Base-by-base conservation (phyloP, 2,329 filamentous ascomycete species). In the Colletotrichum limetticola region DNA sequence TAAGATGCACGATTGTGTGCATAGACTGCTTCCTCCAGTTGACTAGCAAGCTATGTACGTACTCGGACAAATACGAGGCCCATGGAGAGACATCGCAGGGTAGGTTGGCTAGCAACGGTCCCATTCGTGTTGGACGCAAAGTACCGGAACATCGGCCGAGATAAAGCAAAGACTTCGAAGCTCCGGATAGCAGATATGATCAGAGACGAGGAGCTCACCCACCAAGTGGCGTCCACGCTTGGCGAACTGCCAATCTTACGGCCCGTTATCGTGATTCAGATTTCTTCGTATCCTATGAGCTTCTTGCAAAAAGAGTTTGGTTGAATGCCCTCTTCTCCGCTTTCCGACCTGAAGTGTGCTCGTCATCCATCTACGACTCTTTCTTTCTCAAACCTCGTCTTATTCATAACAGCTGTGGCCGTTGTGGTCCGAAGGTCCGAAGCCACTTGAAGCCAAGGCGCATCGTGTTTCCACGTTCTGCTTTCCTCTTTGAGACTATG, bases 161-260 rank as follows among this genome's bases (percentile, higher is more conserved):
- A 72, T 68, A 42, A 72, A 63, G 53, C 58, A 68, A n/a, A 59
- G 53, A 52, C 69, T 60, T 70, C 57, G 32, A 53, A 32, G 56
- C 56, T 58, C 52, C 59, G 42, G 59, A 59, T 28, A 55, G 32
- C 24, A 60, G 30, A 46, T 26, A 42, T 14, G 7, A 32, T 12
- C 24, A 59, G 55, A 58, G 37, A 22, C 28, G 11, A 19, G 16
- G 46, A 46, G 52, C 37, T 46, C n/a, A 8, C n/a, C 28, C 42
- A 26, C 19, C 19, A 24, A 32, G 57, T 52, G 22, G 35, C 63
- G 53, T 42, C 16, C 37, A 28, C 28, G 56, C 55, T 68, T 62
- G 49, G 57, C 37, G 52, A 59, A 59, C 16, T 28, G 12, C 42
- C 42, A 14, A 30, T 52, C 28, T 53, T 19, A 49, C 52, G 58